A percentile compares a stretch with the other conserved stretches of the same genome.
Conservation (phyloP, 331 rosid genomes). For the Spiraea crenata region DNA sequence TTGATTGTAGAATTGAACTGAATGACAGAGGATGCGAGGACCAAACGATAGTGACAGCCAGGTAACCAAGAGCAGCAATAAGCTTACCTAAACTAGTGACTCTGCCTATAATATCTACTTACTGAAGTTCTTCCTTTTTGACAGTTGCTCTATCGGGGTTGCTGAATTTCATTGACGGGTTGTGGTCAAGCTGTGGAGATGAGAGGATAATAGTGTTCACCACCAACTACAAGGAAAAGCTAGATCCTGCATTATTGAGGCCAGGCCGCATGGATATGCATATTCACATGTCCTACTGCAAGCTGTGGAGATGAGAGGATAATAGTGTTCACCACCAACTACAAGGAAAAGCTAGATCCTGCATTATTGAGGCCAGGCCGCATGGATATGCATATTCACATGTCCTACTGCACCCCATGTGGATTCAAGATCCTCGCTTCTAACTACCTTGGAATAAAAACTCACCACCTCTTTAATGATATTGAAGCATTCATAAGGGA, state of each 20-base stretch:
- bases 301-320: slow-evolving; percentile 36
- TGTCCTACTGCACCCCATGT: slow-evolving; percentile 35
- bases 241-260: slow-evolving; percentile 45
- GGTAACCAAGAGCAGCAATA: slow-evolving; percentile 8
- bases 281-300: slow-evolving; percentile 39
- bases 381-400: slow-evolving; percentile 43
- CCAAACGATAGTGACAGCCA: slow-evolving; percentile 12
- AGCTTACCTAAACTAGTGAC: not conserved
- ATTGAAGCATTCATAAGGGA: slow-evolving; percentile 30
- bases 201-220: slow-evolving; percentile 41
- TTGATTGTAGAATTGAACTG: slow-evolving; percentile 36
- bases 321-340: slow-evolving; percentile 33
- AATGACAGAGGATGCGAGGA: slow-evolving; percentile 19
- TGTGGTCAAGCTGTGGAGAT: slow-evolving; percentile 33
- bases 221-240: slow-evolving; percentile 27
- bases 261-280: slow-evolving; percentile 52
- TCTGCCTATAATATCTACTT: not conserved
- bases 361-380: slow-evolving; percentile 52
- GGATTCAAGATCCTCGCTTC: slow-evolving; percentile 37
- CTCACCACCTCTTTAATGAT: slow-evolving; percentile 22
- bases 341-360: slow-evolving; percentile 34
- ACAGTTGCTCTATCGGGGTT: slow-evolving; percentile 26
- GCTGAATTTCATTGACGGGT: slow-evolving; percentile 32
- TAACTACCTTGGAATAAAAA: slow-evolving; percentile 22
- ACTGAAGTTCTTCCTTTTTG: not conserved